A percentile compares a stretch with the other conserved stretches of the same genome.
phyloP scores from a whole-genome alignment of 148 eudicot genomes.

The Heliamphora exappendiculata region DNA sequence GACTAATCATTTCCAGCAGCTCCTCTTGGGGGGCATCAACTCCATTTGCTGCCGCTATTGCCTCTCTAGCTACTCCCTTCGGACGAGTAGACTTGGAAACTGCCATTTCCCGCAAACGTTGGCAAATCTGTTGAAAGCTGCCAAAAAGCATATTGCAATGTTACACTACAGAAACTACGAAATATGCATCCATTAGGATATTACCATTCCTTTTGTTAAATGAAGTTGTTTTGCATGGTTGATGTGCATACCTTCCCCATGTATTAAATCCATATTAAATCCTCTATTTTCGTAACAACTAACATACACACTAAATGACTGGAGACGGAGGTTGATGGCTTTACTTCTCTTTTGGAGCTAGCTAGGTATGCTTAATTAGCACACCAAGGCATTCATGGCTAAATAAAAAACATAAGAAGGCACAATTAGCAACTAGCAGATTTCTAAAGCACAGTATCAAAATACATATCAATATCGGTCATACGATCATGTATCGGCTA shows the following conservation, averaged over 20 bases:
- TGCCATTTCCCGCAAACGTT: slow-evolving; percentile 59
- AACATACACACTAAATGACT: neutral
- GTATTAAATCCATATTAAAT: neutral
- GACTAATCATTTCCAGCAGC: slow-evolving; percentile 43
- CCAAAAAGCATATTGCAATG: slow-evolving; percentile 6
- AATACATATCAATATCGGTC: too few relatives aligned
- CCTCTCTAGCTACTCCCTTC: slow-evolving; percentile 39
- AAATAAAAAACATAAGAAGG: neutral
- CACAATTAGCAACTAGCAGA: neutral
- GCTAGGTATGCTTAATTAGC: neutral
- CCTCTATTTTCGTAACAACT: neutral
- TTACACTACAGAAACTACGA: neutral
- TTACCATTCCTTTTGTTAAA: neutral
- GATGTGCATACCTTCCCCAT: neutral
- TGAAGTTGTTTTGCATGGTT: neutral
- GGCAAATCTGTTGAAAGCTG: slow-evolving; percentile 68
- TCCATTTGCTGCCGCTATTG: slow-evolving; percentile 42
- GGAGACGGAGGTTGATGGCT: neutral
- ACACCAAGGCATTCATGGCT: neutral
- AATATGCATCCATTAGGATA: neutral
- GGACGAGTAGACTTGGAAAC: slow-evolving; percentile 36
- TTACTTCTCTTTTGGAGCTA: neutral
- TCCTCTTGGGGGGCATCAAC: slow-evolving; percentile 67
- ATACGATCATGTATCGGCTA: too few relatives aligned
- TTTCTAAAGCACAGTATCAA: too few relatives aligned